phyloP scores from a whole-genome alignment of 805 yeast species.

The Torulaspora microellipsoides region DNA sequence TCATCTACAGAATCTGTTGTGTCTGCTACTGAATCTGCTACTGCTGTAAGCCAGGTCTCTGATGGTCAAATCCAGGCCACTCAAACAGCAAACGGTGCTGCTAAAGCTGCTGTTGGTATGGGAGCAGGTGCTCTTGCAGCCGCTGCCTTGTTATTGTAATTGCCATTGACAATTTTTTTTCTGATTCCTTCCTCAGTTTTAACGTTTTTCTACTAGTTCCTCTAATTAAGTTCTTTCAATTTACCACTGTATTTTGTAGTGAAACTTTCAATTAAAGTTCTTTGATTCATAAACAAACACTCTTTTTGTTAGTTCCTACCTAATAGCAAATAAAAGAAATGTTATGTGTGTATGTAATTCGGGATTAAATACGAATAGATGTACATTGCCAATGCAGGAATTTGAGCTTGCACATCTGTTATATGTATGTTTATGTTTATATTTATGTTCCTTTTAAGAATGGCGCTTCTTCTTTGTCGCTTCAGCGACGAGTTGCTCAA shows the following conservation, averaged over 20 bases:
- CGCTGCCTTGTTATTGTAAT: neutral
- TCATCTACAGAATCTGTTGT: neutral
- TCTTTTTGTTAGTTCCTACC: too few species aligned
- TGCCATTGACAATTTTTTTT: too few species aligned
- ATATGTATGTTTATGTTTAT: too few species aligned
- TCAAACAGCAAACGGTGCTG: constrained; percentile 4
- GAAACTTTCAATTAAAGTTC: too few species aligned
- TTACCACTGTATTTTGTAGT: too few species aligned
- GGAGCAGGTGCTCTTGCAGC: neutral
- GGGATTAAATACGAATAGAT: too few species aligned
- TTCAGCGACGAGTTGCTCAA: constrained; percentile 64
- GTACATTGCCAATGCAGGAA: too few species aligned
- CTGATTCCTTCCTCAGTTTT: too few species aligned
- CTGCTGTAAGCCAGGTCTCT: constrained; percentile 2
- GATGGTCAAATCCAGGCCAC: constrained; percentile 9
- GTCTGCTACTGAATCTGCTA: neutral
- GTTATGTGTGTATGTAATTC: too few species aligned
- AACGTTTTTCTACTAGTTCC: neutral
- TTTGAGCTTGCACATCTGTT: too few species aligned
- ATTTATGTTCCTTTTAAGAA: constrained; percentile 5
- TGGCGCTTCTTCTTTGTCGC: constrained; percentile 41
- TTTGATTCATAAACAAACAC: too few species aligned
- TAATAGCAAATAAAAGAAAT: too few species aligned
- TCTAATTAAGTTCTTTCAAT: neutral
- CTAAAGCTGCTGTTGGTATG: constrained; percentile 3